phyloP scores from a whole-genome alignment of 805 yeast species.

The Yarrowia osloensis region DNA sequence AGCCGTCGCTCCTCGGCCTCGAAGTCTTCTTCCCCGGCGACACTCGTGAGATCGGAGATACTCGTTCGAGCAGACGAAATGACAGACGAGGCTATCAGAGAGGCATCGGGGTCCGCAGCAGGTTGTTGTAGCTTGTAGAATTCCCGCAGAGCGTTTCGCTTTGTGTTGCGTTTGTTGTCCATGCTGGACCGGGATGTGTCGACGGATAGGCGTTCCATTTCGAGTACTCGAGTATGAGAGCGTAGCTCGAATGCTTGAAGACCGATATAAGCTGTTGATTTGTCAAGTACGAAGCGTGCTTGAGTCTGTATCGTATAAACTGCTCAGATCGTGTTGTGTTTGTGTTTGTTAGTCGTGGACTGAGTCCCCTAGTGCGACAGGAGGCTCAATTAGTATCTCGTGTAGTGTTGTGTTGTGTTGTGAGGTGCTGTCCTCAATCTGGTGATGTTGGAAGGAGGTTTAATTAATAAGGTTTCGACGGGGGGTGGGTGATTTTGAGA shows the following conservation, averaged over 20 bases:
- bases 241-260: too few relatives aligned
- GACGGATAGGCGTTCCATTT: not conserved
- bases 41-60: not conserved
- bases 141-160: conserved; percentile 41
- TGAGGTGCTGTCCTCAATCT: not conserved
- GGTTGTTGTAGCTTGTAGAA: conserved; percentile 42
- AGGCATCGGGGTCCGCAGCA: not conserved
- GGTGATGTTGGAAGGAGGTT: not conserved
- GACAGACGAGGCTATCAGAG: conserved; percentile 1
- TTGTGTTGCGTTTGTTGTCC: not conserved
- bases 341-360: too few relatives aligned
- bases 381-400: too few relatives aligned
- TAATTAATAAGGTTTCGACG: not conserved
- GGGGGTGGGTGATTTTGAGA: not conserved
- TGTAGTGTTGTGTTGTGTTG: too few relatives aligned
- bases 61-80: conserved; percentile 16
- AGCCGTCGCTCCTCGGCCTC: conserved; percentile 12
- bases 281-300: too few relatives aligned
- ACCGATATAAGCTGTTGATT: too few relatives aligned
- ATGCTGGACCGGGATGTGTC: not conserved
- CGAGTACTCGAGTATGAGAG: too few relatives aligned
- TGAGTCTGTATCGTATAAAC: too few relatives aligned
- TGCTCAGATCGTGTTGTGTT: too few relatives aligned
- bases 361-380: too few relatives aligned
- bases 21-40: not conserved